Base-by-base conservation (phyloP, 2,329 filamentous ascomycete genomes). In the Fusarium torreyae region DNA sequence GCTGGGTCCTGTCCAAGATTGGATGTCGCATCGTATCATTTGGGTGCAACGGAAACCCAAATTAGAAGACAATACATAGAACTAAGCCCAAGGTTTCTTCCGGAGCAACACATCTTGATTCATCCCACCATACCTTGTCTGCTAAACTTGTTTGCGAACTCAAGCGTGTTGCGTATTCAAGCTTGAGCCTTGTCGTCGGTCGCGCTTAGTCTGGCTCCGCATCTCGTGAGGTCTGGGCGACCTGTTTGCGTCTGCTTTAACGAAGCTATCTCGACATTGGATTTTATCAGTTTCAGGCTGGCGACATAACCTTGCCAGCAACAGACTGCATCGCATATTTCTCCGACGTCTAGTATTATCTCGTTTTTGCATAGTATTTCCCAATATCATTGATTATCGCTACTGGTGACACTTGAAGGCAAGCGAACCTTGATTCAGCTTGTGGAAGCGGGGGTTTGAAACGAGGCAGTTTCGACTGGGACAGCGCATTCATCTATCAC, bases 361-460 rank as follows among this genome's bases (percentile, higher is more conserved):
- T 34, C 5, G 3, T 34, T 20, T 20, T 34, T 33, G 15, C 31
- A 52, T 52, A 18, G 34, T 36, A 36, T 48, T 33, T 40, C 9
- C 20, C 14, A 50, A 43, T 33, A 34, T 17, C 24, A 28, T 45
- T 58, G 24, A 17, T n/a, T 39, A 22, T 17, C 18, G n/a, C 36
- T 31, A 14, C n/a, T 20, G 22, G 33, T 33, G 33, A 24, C 33
- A 9, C 18, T 26, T 14, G 7, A 24, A 22, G n/a, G 15, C 26
- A 34, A 26, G 20, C 26, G 34, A 52, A 45, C 18, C 26, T 59
- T 20, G n/a, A 11, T 20, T 28, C 15, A 24, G 49, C 39, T 38
- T 24, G 39, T 26, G 26, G 24, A 44, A 52, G 52, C 26, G 57
- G 48, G 60, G 56, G 28, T 5, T 63, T 63, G 57, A 67, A 66